A percentile compares a stretch with the other conserved stretches of the same genome.
Conservation (phyloP, 1,139 yeast species). For the Fermentozyma sake region DNA sequence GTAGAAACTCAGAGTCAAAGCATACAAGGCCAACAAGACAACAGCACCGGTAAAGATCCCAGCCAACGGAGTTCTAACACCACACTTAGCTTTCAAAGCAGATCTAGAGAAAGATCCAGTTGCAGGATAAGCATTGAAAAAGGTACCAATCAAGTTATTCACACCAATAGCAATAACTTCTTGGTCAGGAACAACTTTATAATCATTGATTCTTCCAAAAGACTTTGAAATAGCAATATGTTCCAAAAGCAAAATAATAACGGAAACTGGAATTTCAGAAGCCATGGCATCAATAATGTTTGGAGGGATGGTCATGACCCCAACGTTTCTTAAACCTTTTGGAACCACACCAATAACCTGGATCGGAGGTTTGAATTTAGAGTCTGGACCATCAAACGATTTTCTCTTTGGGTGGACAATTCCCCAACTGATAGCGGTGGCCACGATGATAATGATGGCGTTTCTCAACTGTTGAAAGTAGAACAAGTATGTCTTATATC, state of each 20-base stretch:
- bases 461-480: conserved; percentile 74
- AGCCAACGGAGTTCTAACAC: conserved; percentile 91
- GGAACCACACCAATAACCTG: conserved; percentile 74
- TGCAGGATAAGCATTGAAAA: conserved; percentile 91
- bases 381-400: conserved; percentile 32
- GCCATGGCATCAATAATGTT: conserved; percentile 61
- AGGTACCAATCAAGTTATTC: conserved; percentile 84
- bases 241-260: conserved; percentile 76
- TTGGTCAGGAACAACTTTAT: conserved; percentile 88
- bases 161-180: conserved; percentile 93
- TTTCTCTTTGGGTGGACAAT: conserved; percentile 33
- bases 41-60: conserved; percentile 89
- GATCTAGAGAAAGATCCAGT: conserved; percentile 96
- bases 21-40: conserved; percentile 81
- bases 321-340: conserved; percentile 73
- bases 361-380: conserved; percentile 44
- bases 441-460: conserved; percentile 74
- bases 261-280: conserved; percentile 79
- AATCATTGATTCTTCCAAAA: conserved; percentile 88
- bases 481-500: conserved; percentile 53
- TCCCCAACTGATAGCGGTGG: conserved; percentile 71
- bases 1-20: conserved; percentile 76
- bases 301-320: conserved; percentile 64
- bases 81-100: conserved; percentile 91
- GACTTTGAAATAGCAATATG: conserved; percentile 94